Percentiles rank a stretch among this genome's conserved stretches.
Conservation (phyloP, 164 flowering plant species). For the Buxus sempervirens region DNA sequence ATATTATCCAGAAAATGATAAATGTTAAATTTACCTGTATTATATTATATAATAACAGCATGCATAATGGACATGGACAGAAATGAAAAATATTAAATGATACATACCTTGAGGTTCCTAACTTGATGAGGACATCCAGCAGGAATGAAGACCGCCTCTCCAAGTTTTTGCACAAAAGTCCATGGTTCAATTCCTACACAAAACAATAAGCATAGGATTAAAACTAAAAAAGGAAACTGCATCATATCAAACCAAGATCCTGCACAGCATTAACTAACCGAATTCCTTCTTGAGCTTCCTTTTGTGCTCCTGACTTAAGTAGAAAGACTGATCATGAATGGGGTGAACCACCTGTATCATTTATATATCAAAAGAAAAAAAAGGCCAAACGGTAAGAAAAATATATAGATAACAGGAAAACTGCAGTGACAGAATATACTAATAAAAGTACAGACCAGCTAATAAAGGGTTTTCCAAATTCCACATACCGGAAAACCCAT, state of each 20-base stretch:
- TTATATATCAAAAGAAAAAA: background rate
- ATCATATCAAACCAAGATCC: background rate
- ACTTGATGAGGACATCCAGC: constrained; percentile 61
- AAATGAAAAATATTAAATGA: background rate
- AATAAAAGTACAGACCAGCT: too few relatives aligned
- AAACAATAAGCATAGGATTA: background rate
- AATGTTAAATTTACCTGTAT: too few relatives aligned
- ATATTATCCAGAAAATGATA: too few relatives aligned
- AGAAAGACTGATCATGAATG: constrained; percentile 50
- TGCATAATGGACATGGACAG: background rate
- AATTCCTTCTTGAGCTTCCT: constrained; percentile 46
- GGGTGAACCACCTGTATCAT: constrained; percentile 46
- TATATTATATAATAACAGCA: background rate
- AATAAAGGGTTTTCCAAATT: too few relatives aligned
- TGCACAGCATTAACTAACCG: constrained; percentile 19
- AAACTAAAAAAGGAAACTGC: background rate
- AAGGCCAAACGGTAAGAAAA: background rate
- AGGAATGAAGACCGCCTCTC: constrained; percentile 55
- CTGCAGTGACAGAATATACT: too few relatives aligned
- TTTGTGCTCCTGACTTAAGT: constrained; percentile 38
- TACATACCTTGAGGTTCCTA: constrained; percentile 43
- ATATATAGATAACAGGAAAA: background rate
- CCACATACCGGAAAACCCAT: too few relatives aligned
- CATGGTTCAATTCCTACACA: constrained; percentile 49
- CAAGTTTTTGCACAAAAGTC: constrained; percentile 51